Conservation (phyloP, 1,284 basidiomycete genomes). For the Fomitopsis palustris region DNA sequence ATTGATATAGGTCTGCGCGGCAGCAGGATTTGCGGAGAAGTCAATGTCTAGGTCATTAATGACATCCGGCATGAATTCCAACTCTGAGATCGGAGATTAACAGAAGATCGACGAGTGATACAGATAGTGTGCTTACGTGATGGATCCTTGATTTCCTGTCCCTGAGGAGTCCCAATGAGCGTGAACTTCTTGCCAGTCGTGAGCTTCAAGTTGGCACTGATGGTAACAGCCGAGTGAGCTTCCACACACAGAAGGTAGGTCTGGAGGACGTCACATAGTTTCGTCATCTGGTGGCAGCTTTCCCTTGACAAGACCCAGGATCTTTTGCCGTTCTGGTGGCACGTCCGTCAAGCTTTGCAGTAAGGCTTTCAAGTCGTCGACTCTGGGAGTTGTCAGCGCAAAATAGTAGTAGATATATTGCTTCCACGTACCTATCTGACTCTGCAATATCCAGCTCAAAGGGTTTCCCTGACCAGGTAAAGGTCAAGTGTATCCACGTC, state of each 20-base stretch:
- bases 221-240: background rate
- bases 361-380: conserved; percentile 64
- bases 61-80: conserved; percentile 67
- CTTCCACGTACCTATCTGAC: conserved; percentile 54
- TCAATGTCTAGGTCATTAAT: conserved; percentile 81
- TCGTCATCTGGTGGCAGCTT: conserved; percentile 77
- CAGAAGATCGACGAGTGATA: background rate
- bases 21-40: conserved; percentile 58
- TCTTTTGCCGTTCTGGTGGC: conserved; percentile 85
- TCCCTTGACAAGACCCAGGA: conserved; percentile 82
- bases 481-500: conserved; percentile 56
- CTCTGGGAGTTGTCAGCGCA: conserved; percentile 34
- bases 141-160: conserved; percentile 80
- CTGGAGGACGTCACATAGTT: conserved; percentile 48
- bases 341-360: conserved; percentile 76
- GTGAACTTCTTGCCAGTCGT: conserved; percentile 69
- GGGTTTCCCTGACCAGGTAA: conserved; percentile 61
- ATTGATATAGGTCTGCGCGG: conserved; percentile 57
- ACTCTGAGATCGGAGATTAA: conserved; percentile 37
- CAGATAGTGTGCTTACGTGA: conserved; percentile 33
- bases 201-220: conserved; percentile 58
- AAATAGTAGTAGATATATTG: background rate
- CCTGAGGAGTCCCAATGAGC: conserved; percentile 79
- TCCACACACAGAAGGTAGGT: too few relatives aligned
- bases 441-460: conserved; percentile 62